Evolutionary conservation across 441 rosid genomes (phyloP), one percentile per base, ranked within the genome.

Genomic region (Gossypium davidsonii): DNA sequence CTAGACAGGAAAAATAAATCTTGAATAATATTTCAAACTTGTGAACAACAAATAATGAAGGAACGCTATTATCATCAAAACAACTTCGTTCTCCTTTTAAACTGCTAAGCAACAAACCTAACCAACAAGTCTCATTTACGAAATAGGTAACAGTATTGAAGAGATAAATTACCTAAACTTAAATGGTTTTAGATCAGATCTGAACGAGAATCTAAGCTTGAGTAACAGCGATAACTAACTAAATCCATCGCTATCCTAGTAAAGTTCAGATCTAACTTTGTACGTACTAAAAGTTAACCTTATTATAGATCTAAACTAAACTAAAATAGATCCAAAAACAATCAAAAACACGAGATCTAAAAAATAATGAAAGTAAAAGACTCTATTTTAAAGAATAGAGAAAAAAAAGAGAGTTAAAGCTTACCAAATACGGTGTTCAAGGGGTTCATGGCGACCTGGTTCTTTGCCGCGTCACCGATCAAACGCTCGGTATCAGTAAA

Each of bases 361-460:
- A 72, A 48, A 72, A 48, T 44, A 4, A 34, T 6, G 25, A 2
- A 57, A 20, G 57, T 26, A 34, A 20, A 9, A 55, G 28, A 20
- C 1, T 20, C 1, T 9, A 3, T 21, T 34, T 21, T 34, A 34
- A 34, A 34, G 8, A 34, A 34, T 6, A 6, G 8, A 34, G 37
- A 1, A 5, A 20, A 20, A 20, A 55, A 55, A 21, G 5, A 15
- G 18, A 5, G 51, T 57, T 61, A 15, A 12, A 1, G 60, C 80
- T 69, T 79, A 86, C 88, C 88, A 46, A 86, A 86, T 31, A 86
- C 88, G 25, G 90, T 86, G 79, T 86, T 86, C 3, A 79, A 52
- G 1, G 90, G 89, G 63, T 87, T 87, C 87, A 83, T 85, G 67
- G 90, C 89, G 25, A 85, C 89, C 79, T 87, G 90, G 74, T 85